These are phyloP conservation scores for Fraxinus dipetala DNA, from an alignment of 305 asterid genomes.

Conservation along the genomic window DNA sequence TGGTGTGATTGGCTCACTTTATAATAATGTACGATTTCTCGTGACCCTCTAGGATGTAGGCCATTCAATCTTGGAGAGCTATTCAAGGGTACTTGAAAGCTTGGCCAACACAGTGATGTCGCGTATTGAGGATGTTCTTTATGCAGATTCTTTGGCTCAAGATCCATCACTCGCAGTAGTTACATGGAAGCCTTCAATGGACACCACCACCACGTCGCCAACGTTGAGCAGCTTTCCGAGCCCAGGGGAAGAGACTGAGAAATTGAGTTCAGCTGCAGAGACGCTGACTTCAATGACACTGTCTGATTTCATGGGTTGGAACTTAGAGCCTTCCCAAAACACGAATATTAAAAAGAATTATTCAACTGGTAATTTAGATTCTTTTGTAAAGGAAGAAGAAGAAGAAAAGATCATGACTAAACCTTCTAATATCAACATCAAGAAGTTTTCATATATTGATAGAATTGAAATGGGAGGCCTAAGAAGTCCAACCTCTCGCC, in stretches of 20 bases:
- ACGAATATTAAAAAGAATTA: constrained; percentile 29
- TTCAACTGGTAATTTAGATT: constrained; percentile 31
- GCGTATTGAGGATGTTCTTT: constrained; percentile 69
- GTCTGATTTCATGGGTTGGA: constrained; percentile 77
- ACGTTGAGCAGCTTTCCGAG: constrained; percentile 23
- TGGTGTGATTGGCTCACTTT: background rate
- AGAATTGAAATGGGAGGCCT: constrained; percentile 48
- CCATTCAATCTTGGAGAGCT: constrained; percentile 72
- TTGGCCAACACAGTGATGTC: constrained; percentile 80
- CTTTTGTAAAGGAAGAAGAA: constrained; percentile 38
- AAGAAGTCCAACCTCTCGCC: constrained; percentile 68
- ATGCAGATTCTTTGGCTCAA: constrained; percentile 55
- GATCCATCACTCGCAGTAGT: constrained; percentile 48
- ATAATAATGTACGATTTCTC: background rate
- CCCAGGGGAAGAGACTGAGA: constrained; percentile 37
- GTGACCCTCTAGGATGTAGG: constrained; percentile 64
- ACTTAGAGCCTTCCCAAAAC: constrained; percentile 31
- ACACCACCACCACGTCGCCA: constrained; percentile 39
- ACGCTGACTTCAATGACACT: constrained; percentile 67
- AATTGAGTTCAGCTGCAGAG: constrained; percentile 36
- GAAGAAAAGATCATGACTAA: constrained; percentile 19
- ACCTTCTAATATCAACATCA: constrained; percentile 24
- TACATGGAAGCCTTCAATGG: constrained; percentile 26
- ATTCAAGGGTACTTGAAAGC: constrained; percentile 81
- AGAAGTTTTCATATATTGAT: constrained; percentile 51